phyloP scores from a whole-genome alignment of 1,284 basidiomycete genomes.

The Ceratobasidium sp. region DNA sequence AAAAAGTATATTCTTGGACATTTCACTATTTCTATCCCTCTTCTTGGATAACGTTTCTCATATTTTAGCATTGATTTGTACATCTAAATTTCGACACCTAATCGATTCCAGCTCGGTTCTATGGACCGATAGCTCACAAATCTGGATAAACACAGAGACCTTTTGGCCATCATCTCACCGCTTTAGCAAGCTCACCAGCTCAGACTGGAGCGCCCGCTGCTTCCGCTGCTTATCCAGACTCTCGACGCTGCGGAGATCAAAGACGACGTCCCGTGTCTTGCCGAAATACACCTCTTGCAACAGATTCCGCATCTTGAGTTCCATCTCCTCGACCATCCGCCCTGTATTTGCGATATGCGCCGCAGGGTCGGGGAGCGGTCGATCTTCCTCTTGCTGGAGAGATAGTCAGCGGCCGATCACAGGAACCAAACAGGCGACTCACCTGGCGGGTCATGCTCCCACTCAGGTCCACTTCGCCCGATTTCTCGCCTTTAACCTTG shows the following conservation, averaged over 20 bases:
- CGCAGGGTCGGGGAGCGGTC: slow-evolving; percentile 73
- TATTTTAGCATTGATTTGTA: slow-evolving; percentile 1
- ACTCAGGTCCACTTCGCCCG: slow-evolving; percentile 83
- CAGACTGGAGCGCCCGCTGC: slow-evolving; percentile 88
- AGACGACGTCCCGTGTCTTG: slow-evolving; percentile 94
- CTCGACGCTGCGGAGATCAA: slow-evolving; percentile 85
- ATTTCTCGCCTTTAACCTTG: slow-evolving; percentile 46
- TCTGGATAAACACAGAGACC: slow-evolving; percentile 27
- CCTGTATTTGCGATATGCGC: slow-evolving; percentile 94
- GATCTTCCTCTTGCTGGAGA: slow-evolving; percentile 80
- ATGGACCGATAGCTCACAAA: slow-evolving; percentile 1
- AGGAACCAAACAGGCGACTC: slow-evolving; percentile 48
- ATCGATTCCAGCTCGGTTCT: slow-evolving; percentile 18
- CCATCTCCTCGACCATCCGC: slow-evolving; percentile 96
- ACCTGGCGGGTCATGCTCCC: slow-evolving; percentile 98
- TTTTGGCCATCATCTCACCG: slow-evolving; percentile 11
- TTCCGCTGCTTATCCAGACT: slow-evolving; percentile 82
- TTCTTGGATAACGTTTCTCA: background rate
- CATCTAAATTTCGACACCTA: slow-evolving; percentile 19
- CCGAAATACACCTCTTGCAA: slow-evolving; percentile 98
- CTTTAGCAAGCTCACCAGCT: slow-evolving; percentile 89
- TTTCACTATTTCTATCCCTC: background rate
- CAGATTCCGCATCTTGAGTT: slow-evolving; percentile 96
- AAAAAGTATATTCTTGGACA: background rate
- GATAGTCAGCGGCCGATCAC: slow-evolving; percentile 4